phyloP scores from a whole-genome alignment of 306 rosid species.

The Citrullus mucosospermus region DNA sequence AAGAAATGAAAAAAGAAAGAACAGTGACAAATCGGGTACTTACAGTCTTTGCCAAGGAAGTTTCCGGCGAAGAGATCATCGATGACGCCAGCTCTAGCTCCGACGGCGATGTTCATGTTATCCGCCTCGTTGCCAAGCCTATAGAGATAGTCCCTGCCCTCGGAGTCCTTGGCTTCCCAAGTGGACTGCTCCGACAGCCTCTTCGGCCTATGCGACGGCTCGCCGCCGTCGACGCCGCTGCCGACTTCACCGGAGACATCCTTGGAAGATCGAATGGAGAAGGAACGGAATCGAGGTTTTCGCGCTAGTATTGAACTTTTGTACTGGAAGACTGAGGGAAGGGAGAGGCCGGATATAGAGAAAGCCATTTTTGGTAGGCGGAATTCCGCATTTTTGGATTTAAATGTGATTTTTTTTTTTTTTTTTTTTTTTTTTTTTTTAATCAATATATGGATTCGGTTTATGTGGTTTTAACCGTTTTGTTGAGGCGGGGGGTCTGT shows the following conservation, averaged over 20 bases:
- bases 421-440: too few species aligned
- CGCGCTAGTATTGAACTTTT: slow-evolving; percentile 1
- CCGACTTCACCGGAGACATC: slow-evolving; percentile 14
- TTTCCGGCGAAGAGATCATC: slow-evolving; percentile 75
- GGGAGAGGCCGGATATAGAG: slow-evolving; percentile 18
- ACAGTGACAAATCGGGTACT: background rate
- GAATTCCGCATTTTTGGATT: background rate
- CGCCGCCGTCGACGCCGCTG: slow-evolving; percentile 1
- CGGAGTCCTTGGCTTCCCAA: slow-evolving; percentile 69
- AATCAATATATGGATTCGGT: slow-evolving; percentile 3
- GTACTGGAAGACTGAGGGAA: slow-evolving; percentile 21
- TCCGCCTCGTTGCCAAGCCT: slow-evolving; percentile 82
- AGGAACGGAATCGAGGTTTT: slow-evolving; percentile 2
- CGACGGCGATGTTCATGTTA: slow-evolving; percentile 93
- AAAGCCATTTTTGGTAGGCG: slow-evolving; percentile 16
- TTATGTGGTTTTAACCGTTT: slow-evolving; percentile 7
- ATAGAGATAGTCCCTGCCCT: slow-evolving; percentile 75
- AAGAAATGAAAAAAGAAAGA: background rate
- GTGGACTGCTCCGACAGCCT: slow-evolving; percentile 72
- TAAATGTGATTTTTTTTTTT: background rate
- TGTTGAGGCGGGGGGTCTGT: background rate
- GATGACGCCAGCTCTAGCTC: slow-evolving; percentile 75
- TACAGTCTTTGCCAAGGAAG: slow-evolving; percentile 81
- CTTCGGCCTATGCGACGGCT: slow-evolving; percentile 16
- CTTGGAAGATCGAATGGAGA: slow-evolving; percentile 12